Evolutionary conservation across 208 protist genomes (phyloP).

Genomic region (Crithidia fasciculata): DNA sequence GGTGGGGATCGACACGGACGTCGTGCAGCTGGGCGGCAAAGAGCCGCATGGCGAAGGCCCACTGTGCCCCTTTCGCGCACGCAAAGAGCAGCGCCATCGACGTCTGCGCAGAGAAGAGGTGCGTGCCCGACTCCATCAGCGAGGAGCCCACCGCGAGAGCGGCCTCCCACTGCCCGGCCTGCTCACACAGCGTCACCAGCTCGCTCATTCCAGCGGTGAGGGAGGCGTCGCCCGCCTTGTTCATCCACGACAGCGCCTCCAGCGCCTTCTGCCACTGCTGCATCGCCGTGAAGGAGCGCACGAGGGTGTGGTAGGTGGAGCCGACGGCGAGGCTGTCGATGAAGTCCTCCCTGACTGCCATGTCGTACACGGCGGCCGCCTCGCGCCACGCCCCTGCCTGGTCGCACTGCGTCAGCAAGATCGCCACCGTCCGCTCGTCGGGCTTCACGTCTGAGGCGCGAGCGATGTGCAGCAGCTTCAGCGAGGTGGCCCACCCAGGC

Average conservation of each 20-base stretch:
- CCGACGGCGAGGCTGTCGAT: conserved; percentile 56
- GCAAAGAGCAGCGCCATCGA: conserved; percentile 70
- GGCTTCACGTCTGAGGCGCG: conserved; percentile 63
- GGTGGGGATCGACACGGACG: conserved; percentile 60
- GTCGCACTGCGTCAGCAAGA: conserved; percentile 75
- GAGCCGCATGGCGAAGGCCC: conserved; percentile 53
- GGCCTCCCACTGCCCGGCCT: conserved; percentile 83
- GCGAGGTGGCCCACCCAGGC: conserved; percentile 63
- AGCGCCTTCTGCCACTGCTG: conserved; percentile 88
- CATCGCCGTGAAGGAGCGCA: conserved; percentile 70
- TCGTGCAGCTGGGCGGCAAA: conserved; percentile 59
- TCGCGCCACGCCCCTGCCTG: conserved; percentile 67
- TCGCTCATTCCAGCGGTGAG: conserved; percentile 67
- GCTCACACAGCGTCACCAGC: conserved; percentile 80
- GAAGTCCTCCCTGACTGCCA: conserved; percentile 70
- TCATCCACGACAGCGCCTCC: conserved; percentile 87
- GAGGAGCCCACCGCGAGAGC: conserved; percentile 58
- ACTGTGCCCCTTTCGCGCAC: conserved; percentile 67
- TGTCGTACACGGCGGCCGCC: conserved; percentile 77
- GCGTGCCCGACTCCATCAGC: conserved; percentile 50
- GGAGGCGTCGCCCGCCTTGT: conserved; percentile 76
- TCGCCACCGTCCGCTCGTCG: conserved; percentile 58
- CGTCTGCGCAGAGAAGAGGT: conserved; percentile 58
- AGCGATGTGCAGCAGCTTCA: conserved; percentile 65
- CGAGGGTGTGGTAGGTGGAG: conserved; percentile 73